Evolutionary conservation across 2,329 filamentous ascomycete species (phyloP), one percentile per base, ranked within the genome.

Genomic region (Aspergillus sp.): DNA sequence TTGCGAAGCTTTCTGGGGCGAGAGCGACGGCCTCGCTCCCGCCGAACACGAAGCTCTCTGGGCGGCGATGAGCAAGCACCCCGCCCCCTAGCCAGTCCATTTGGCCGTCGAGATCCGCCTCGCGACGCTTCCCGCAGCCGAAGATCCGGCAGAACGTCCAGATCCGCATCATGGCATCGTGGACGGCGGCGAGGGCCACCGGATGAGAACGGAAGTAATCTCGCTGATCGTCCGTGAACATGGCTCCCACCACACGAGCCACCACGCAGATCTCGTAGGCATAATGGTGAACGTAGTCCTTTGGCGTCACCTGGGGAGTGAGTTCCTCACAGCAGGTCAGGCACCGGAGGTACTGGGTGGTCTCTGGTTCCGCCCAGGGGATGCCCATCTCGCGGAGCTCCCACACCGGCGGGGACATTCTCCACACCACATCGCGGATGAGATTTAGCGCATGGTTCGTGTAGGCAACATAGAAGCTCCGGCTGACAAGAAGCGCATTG

Each of bases 131-230:
- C 4, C 44, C 44, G 14, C 44, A 31, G 1, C 44, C 44, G 32
- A 46, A 46, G n/a, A 46, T 46, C n/a, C 44, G 44, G 44, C 44
- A 46, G 25, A 46, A 46, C 29, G 44, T 46, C 44, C 44, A 46
- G 16, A 46, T 46, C 14, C 44, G 44, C 23, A 46, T 3, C 10
- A 19, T 17, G 10, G 44, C 44, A 31, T 46, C 44, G 19, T 46
- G 44, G n/a, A 46, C 25, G n/a, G 44, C 21, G 14, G 4, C 7
- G 29, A 46, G 21, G 6, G 25, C 23, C 7, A 16, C 11, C 29
- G n/a, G n/a, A 13, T 46, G 10, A 11, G 14, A 6, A 25, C 19
- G 23, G 11, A 46, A 23, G 42, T 45, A 23, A 13, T 14, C n/a
- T 3, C 25, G 42, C 23, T 46, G 13, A 14, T 46, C 25, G 25